Percentiles rank a stretch among this genome's conserved stretches.
Conservation (phyloP, 2,329 filamentous ascomycete genomes). For the Curvularia verruculosa region DNA sequence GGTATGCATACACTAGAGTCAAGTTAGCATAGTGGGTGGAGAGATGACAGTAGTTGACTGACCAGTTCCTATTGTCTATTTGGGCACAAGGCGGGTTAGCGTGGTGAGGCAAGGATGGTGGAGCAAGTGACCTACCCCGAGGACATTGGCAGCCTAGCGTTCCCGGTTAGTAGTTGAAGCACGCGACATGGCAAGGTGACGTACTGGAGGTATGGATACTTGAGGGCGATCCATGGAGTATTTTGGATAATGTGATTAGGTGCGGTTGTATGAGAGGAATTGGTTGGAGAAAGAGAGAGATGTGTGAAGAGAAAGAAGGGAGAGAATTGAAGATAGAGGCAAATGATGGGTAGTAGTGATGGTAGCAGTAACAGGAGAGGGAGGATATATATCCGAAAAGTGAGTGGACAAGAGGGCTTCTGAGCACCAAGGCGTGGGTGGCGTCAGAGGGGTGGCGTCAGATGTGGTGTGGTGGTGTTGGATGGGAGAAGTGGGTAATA, state of each 20-base stretch:
- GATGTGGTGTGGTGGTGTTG: too few relatives aligned
- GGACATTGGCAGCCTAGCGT: constrained; percentile 47
- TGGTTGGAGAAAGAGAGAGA: not conserved
- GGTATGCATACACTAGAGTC: constrained; percentile 29
- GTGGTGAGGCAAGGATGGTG: constrained; percentile 7
- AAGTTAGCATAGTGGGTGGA: constrained; percentile 20
- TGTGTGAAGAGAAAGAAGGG: not conserved
- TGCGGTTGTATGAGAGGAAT: not conserved
- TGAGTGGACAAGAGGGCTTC: constrained; percentile 9
- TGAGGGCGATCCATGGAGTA: constrained; percentile 39
- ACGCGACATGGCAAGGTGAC: constrained; percentile 9
- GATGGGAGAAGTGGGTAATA: too few relatives aligned
- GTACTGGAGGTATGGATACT: constrained; percentile 43
- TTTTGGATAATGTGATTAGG: not conserved
- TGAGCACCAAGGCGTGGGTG: constrained; percentile 10
- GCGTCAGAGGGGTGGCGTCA: constrained; percentile 6
- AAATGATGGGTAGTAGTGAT: not conserved
- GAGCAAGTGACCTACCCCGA: constrained; percentile 41
- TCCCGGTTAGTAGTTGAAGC: constrained; percentile 27
- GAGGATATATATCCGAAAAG: constrained; percentile 2
- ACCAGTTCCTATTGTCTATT: constrained; percentile 50
- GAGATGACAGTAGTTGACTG: constrained; percentile 9
- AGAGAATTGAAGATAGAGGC: not conserved
- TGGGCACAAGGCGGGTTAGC: constrained; percentile 18
- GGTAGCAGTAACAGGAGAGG: not conserved